These are phyloP conservation scores for Ganoderma multipileum DNA, from an alignment of 1,284 basidiomycete species.

Conservation along the genomic window DNA sequence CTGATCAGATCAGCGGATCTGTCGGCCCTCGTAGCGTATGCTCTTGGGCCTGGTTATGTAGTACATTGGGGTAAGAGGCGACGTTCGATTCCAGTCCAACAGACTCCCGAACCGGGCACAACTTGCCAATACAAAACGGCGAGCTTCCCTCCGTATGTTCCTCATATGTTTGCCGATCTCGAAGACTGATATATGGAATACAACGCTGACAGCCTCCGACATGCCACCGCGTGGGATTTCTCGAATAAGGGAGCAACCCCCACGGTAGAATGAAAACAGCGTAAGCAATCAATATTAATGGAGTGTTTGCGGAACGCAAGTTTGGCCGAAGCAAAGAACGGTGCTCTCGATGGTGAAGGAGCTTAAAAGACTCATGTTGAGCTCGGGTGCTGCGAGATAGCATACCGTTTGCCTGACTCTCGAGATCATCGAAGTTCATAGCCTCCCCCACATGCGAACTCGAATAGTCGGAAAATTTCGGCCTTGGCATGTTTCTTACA, in stretches of 20 bases:
- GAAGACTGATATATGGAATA: constrained; percentile 3
- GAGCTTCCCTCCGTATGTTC: not conserved
- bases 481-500: not conserved
- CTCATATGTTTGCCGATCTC: constrained; percentile 1
- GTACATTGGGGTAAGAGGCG: not conserved
- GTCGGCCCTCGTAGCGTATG: not conserved
- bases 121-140: not conserved
- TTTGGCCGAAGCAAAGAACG: not conserved
- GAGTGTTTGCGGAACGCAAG: not conserved
- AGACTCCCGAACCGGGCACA: not conserved
- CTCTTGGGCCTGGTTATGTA: not conserved
- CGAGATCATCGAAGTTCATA: not conserved
- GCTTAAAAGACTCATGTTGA: not conserved
- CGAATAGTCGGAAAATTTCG: not conserved
- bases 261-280: not conserved
- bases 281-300: not conserved
- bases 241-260: not conserved
- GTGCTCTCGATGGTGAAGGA: not conserved
- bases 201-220: not conserved
- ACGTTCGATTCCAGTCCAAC: not conserved
- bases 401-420: not conserved
- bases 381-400: not conserved
- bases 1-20: not conserved
- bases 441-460: not conserved
- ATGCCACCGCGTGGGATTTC: not conserved